Evolutionary conservation across 768 basidiomycete genomes (phyloP).

Genomic region (Leucocoprinus birnbaumii): DNA sequence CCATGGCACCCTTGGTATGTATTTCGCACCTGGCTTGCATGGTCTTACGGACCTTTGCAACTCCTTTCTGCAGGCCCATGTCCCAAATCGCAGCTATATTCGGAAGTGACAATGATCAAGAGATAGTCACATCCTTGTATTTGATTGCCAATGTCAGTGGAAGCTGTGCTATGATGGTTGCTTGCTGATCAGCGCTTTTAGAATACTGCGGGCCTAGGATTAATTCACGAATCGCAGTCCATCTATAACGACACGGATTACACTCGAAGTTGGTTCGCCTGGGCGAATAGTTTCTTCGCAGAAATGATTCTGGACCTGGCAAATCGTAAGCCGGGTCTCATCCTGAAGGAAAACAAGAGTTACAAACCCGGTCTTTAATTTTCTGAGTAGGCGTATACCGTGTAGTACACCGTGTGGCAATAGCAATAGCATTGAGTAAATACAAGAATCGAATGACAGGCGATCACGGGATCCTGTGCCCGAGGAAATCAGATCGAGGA

Average conservation of each 20-base stretch:
- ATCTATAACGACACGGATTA: slow-evolving; percentile 57
- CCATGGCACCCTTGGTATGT: slow-evolving; percentile 68
- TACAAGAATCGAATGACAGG: background rate
- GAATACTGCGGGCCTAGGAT: slow-evolving; percentile 74
- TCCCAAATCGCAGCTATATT: slow-evolving; percentile 73
- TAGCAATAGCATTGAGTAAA: too few species aligned
- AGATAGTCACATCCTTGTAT: slow-evolving; percentile 62
- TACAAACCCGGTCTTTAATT: slow-evolving; percentile 53
- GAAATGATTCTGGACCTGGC: slow-evolving; percentile 82
- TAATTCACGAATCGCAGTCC: slow-evolving; percentile 73
- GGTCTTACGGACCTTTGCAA: background rate
- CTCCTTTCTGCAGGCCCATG: slow-evolving; percentile 58
- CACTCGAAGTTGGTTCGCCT: slow-evolving; percentile 78
- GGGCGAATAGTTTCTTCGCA: slow-evolving; percentile 82
- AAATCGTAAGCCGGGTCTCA: slow-evolving; percentile 64
- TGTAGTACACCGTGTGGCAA: too few species aligned
- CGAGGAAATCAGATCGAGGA: background rate
- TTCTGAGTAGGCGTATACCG: background rate
- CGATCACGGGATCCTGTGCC: slow-evolving; percentile 11
- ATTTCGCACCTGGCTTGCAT: background rate
- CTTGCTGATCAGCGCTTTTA: slow-evolving; percentile 22
- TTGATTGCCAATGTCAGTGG: slow-evolving; percentile 63
- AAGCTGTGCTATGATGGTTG: background rate
- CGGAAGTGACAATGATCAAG: slow-evolving; percentile 68
- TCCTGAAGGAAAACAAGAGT: slow-evolving; percentile 52